These are phyloP conservation scores for Xylaria castorea DNA, from an alignment of 495 filamentous ascomycete genomes.

Conservation along the genomic window DNA sequence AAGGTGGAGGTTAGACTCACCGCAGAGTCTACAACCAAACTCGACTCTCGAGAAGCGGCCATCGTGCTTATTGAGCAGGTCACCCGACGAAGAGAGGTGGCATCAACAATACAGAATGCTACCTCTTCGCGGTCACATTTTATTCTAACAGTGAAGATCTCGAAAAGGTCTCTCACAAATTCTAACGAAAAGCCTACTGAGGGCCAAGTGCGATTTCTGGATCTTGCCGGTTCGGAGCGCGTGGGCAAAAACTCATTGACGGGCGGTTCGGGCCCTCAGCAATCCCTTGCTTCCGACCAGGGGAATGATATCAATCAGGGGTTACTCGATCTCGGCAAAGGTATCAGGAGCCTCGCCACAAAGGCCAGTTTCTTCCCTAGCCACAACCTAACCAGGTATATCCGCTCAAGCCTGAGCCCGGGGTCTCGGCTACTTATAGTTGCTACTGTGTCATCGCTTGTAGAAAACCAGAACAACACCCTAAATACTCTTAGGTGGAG, in stretches of 20 bases:
- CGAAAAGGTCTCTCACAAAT: neutral
- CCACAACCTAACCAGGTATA: constrained; percentile 88
- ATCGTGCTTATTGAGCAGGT: constrained; percentile 20
- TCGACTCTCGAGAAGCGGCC: constrained; percentile 17
- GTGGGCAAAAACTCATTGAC: constrained; percentile 73
- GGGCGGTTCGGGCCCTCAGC: constrained; percentile 71
- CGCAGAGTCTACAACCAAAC: neutral
- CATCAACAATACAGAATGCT: constrained; percentile 81
- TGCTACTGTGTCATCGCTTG: constrained; percentile 90
- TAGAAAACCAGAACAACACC: constrained; percentile 68
- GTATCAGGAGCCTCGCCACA: constrained; percentile 85
- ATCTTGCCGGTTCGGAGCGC: constrained; percentile 92
- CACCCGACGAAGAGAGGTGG: neutral
- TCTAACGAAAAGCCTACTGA: constrained; percentile 43
- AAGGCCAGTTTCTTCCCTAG: constrained; percentile 89
- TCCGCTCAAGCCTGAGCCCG: constrained; percentile 90
- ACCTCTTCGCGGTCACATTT: constrained; percentile 92
- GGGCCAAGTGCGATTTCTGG: constrained; percentile 89
- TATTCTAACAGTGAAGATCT: constrained; percentile 86
- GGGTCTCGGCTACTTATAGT: constrained; percentile 98
- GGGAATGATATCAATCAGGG: constrained; percentile 96
- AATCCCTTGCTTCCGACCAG: constrained; percentile 42
- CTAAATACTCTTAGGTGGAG: constrained; percentile 34
- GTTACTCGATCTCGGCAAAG: constrained; percentile 87
- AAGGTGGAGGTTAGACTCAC: constrained; percentile 10